Evolutionary conservation across 1,284 basidiomycete species (phyloP), one percentile per base, ranked within the genome.

Genomic region (Ceratobasidium sp.): DNA sequence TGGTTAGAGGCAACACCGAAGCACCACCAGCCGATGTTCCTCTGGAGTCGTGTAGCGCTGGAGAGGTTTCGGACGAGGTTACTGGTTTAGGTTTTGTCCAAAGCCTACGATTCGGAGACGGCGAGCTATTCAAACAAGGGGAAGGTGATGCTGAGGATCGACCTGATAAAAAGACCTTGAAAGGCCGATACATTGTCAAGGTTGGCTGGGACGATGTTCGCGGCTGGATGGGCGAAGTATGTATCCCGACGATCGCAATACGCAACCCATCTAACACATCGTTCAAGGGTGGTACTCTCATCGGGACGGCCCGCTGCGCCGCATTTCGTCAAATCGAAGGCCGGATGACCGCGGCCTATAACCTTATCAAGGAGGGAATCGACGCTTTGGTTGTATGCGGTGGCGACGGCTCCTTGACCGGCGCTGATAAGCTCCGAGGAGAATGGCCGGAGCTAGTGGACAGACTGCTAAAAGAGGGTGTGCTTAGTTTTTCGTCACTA

Each of bases 141-240:
- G 96, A 96, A 15, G 93, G 94, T 40, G 97, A 99, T 82, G 82
- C 82, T 1, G 88, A 88, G 42, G 81, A 80, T n/a, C 80, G 82
- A 80, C 85, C 87, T 12, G 86, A 88, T 48, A 92, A 91, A 12
- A 88, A 91, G 78, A 91, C 91, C 7, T 89, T 99, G 81, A 96
- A 94, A 82, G 96, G 96, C 0, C 89, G 94, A 67, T 97, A 99
- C 86, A 99, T 99, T 83, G 93, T 99, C 62, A 89, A 96, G 79
- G 97, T 98, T 2, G 98, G 97, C 4, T 99, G 97, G 94, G 98
- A 99, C 83, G 98, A 99, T 85, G 97, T 99, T 33, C 89, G 96
- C 46, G 95, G 96, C 5, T 99, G 97, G 96, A 93, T 97, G 83
- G 91, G 93, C 59, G 91, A 97, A 88, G 94, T 92, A 80, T 80